phyloP scores from a whole-genome alignment of 2,329 filamentous ascomycete genomes.

The Biscogniauxia mediterranea region DNA sequence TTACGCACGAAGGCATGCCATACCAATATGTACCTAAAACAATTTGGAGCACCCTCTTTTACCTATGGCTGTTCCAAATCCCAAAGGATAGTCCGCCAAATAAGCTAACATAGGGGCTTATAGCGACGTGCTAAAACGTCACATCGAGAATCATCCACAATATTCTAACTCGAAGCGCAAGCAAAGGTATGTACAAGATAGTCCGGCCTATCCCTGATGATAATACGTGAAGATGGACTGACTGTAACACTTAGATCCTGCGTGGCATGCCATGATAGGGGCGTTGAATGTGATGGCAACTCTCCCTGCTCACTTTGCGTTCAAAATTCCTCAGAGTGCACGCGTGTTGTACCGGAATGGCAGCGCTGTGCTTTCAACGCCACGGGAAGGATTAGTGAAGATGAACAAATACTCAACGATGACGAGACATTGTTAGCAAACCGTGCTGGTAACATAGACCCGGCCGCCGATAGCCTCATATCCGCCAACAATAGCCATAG shows the following conservation, averaged over 20 bases:
- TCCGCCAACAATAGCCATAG: background rate
- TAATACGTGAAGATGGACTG: background rate
- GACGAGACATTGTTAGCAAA: background rate
- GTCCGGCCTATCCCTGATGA: background rate
- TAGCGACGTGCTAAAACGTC: slow-evolving; percentile 18
- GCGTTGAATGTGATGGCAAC: slow-evolving; percentile 14
- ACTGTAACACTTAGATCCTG: slow-evolving; percentile 11
- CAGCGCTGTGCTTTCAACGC: background rate
- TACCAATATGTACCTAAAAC: background rate
- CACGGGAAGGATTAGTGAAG: background rate
- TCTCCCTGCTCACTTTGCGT: slow-evolving; percentile 16
- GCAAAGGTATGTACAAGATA: slow-evolving; percentile 2
- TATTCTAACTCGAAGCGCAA: background rate
- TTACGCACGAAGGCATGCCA: slow-evolving; percentile 18
- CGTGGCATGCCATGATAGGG: slow-evolving; percentile 13
- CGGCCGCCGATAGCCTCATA: background rate
- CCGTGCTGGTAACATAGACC: background rate
- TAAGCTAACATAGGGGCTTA: background rate
- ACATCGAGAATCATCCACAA: slow-evolving; percentile 14
- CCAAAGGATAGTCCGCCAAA: background rate
- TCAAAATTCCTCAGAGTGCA: slow-evolving; percentile 15
- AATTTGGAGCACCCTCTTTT: background rate
- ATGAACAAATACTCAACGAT: background rate
- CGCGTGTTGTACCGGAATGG: slow-evolving; percentile 3
- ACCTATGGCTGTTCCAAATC: slow-evolving; percentile 4